A percentile compares a stretch with the other conserved stretches of the same genome.
These are phyloP conservation scores for Polychaeton citri DNA, from an alignment of 2,329 filamentous ascomycete species.

Conservation along the genomic window DNA sequence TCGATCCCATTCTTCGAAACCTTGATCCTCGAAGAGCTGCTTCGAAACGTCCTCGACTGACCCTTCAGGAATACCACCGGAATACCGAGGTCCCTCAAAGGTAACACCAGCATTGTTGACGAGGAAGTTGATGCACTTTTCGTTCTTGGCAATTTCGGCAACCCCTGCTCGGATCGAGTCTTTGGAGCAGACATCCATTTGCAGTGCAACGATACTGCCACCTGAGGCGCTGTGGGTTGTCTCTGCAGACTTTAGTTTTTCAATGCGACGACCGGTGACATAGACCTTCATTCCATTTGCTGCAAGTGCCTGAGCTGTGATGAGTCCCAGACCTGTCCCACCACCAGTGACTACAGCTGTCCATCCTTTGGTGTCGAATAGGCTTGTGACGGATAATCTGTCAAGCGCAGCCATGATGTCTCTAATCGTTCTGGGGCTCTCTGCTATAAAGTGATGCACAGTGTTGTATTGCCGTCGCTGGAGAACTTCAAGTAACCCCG, in stretches of 20 bases:
- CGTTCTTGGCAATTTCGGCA: conserved; percentile 13
- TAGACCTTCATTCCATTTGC: conserved; percentile 37
- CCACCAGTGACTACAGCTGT: conserved; percentile 33
- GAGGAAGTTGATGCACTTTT: conserved; percentile 19
- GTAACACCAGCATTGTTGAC: conserved; percentile 20
- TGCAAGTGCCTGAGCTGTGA: conserved; percentile 33
- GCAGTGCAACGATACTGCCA: conserved; percentile 37
- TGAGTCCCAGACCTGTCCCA: conserved; percentile 34
- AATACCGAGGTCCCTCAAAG: conserved; percentile 4
- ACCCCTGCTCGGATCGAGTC: conserved; percentile 14
- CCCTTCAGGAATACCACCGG: conserved; percentile 8
- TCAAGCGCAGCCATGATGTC: conserved; percentile 4
- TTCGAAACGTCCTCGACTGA: conserved; percentile 44
- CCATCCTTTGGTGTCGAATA: conserved; percentile 28
- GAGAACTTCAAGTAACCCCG: no score
- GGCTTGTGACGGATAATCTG: conserved; percentile 4
- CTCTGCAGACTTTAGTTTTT: conserved; percentile 30
- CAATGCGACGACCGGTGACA: conserved; percentile 32
- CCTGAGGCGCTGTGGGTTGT: conserved; percentile 44
- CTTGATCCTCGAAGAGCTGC: conserved; percentile 29
- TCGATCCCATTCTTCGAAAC: conserved; percentile 29
- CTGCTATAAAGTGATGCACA: neutral
- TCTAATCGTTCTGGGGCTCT: neutral
- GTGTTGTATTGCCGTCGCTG: neutral
- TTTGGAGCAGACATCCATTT: conserved; percentile 21